Evolutionary conservation across 805 yeast species (phyloP).

Genomic region (Candida stauntonica): DNA sequence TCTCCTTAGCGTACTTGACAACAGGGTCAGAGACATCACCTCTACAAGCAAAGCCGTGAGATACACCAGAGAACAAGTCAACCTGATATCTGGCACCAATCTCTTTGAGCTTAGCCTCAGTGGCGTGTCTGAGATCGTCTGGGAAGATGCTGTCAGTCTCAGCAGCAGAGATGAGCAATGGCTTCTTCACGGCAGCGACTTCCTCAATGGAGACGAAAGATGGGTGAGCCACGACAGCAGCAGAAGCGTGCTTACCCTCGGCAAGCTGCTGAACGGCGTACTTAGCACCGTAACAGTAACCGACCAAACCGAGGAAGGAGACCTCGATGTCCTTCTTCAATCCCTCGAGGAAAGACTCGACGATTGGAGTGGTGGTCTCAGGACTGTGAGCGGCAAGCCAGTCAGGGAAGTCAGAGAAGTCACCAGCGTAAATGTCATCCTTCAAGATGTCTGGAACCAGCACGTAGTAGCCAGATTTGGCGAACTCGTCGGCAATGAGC

Average conservation of each 20-base stretch:
- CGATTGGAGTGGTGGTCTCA: conserved; percentile 44
- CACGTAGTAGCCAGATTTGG: conserved; percentile 58
- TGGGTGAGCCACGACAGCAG: conserved; percentile 82
- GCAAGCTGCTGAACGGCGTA: conserved; percentile 51
- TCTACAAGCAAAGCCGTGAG: conserved; percentile 78
- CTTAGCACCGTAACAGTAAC: conserved; percentile 86
- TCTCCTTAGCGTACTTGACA: conserved; percentile 62
- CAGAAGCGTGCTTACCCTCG: conserved; percentile 38
- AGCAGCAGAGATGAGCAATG: conserved; percentile 67
- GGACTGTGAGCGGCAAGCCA: conserved; percentile 57
- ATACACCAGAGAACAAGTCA: conserved; percentile 55
- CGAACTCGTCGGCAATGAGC: conserved; percentile 64
- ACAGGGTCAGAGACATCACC: conserved; percentile 59
- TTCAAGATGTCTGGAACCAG: conserved; percentile 72
- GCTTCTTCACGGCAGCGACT: conserved; percentile 48
- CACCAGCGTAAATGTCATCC: conserved; percentile 38
- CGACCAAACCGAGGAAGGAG: conserved; percentile 52
- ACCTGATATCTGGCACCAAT: conserved; percentile 54
- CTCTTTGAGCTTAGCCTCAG: conserved; percentile 55
- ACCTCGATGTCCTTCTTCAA: conserved; percentile 43
- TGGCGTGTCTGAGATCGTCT: conserved; percentile 53
- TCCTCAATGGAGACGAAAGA: conserved; percentile 66
- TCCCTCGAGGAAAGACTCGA: conserved; percentile 41
- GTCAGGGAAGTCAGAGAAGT: conserved; percentile 21
- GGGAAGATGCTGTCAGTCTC: conserved; percentile 64